These are phyloP conservation scores for Lactarius sanguifluus DNA, from an alignment of 768 basidiomycete species.

Conservation along the genomic window DNA sequence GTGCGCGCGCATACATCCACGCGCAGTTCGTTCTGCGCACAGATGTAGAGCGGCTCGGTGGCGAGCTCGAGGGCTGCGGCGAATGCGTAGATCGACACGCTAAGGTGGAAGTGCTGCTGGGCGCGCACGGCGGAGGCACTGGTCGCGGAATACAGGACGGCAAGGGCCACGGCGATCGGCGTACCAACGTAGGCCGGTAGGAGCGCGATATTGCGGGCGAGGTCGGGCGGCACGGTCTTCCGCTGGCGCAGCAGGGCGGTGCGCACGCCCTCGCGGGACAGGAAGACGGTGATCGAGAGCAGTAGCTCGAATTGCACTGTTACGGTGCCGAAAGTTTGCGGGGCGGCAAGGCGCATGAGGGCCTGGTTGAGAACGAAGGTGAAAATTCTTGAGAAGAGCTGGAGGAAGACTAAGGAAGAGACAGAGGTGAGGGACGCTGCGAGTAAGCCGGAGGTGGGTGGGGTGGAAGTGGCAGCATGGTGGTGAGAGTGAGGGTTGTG, in stretches of 20 bases:
- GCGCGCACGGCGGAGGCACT: slow-evolving; percentile 53
- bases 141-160: slow-evolving; percentile 52
- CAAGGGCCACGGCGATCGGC: slow-evolving; percentile 55
- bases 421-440: slow-evolving; percentile 49
- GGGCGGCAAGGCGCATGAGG: slow-evolving; percentile 78
- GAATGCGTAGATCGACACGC: slow-evolving; percentile 67
- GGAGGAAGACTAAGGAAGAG: slow-evolving; percentile 77
- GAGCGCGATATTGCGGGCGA: slow-evolving; percentile 51
- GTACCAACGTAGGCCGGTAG: slow-evolving; percentile 70
- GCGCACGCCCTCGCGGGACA: slow-evolving; percentile 91
- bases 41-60: slow-evolving; percentile 64
- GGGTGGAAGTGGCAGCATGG: background rate
- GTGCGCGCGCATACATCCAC: slow-evolving; percentile 69
- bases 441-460: slow-evolving; percentile 17
- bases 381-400: slow-evolving; percentile 77
- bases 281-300: slow-evolving; percentile 85
- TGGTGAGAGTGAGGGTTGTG: background rate
- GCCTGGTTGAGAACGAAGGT: slow-evolving; percentile 91
- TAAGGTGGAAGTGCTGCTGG: slow-evolving; percentile 64
- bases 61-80: slow-evolving; percentile 77
- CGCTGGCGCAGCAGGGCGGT: slow-evolving; percentile 74
- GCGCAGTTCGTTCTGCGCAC: slow-evolving; percentile 60
- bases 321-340: slow-evolving; percentile 84
- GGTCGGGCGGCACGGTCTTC: slow-evolving; percentile 12
- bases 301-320: slow-evolving; percentile 94